Evolutionary conservation across 1,284 basidiomycete genomes (phyloP).

Genomic region (Austroboletus novae-zelandiae): DNA sequence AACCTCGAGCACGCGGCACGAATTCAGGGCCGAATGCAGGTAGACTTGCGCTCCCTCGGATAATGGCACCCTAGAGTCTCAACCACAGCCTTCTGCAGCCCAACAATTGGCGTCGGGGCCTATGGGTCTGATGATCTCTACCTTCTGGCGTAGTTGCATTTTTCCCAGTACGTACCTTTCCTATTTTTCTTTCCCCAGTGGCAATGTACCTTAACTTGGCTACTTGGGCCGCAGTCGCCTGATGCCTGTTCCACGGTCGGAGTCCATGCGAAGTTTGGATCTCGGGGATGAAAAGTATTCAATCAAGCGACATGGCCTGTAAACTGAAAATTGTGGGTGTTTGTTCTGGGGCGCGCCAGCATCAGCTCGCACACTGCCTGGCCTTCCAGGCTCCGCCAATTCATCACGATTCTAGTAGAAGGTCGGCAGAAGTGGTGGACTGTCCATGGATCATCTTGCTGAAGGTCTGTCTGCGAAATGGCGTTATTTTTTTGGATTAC

Average conservation of each 20-base stretch:
- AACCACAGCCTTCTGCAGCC: conserved; percentile 7
- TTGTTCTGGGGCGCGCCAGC: conserved; percentile 4
- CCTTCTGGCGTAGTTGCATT: not conserved
- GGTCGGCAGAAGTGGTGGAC: not conserved
- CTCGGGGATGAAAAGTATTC: too few species aligned
- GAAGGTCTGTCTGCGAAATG: not conserved
- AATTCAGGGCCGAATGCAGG: too few species aligned
- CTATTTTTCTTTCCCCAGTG: too few species aligned
- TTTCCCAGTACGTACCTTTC: not conserved
- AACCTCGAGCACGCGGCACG: not conserved
- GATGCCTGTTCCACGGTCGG: too few species aligned
- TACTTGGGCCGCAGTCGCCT: too few species aligned
- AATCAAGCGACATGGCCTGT: not conserved
- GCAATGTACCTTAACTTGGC: too few species aligned
- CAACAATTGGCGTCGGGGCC: not conserved
- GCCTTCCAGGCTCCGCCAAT: conserved; percentile 5
- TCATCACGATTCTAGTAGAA: not conserved
- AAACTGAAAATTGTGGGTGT: not conserved
- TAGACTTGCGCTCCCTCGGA: not conserved
- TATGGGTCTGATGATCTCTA: not conserved
- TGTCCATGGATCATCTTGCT: not conserved
- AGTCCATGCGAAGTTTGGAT: too few species aligned
- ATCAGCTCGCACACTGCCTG: conserved; percentile 12
- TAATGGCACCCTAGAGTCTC: not conserved
- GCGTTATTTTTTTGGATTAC: not conserved